A percentile compares a stretch with the other conserved stretches of the same genome.
Evolutionary conservation across 306 rosid genomes (phyloP).

Genomic region (Coriaria nepalensis): DNA sequence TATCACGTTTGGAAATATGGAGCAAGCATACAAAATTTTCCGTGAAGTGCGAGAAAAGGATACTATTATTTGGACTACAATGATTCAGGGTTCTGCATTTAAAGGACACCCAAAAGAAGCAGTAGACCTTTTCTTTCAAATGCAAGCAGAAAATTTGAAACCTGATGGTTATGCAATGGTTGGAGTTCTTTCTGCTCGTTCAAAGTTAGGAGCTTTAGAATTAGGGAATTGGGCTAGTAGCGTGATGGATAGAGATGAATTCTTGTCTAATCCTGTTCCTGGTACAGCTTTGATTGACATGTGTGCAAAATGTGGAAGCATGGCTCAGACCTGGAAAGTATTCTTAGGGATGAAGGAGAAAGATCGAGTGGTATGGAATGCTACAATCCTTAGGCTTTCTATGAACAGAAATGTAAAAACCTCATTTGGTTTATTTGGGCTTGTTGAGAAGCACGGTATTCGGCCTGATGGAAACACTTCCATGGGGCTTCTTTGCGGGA

Average conservation of each 20-base stretch:
- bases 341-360: slow-evolving; percentile 40
- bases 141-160: slow-evolving; percentile 37
- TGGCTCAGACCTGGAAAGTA: slow-evolving; percentile 39
- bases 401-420: slow-evolving; percentile 50
- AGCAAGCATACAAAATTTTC: slow-evolving; percentile 30
- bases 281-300: slow-evolving; percentile 68
- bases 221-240: slow-evolving; percentile 46
- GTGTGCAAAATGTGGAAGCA: slow-evolving; percentile 61
- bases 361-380: slow-evolving; percentile 53
- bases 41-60: slow-evolving; percentile 49
- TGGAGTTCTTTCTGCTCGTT: slow-evolving; percentile 57
- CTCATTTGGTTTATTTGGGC: slow-evolving; percentile 49
- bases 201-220: slow-evolving; percentile 49
- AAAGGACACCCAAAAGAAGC: slow-evolving; percentile 53
- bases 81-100: slow-evolving; percentile 56
- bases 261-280: slow-evolving; percentile 37
- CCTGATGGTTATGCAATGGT: slow-evolving; percentile 63
- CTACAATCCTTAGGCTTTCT: slow-evolving; percentile 51
- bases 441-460: slow-evolving; percentile 44
- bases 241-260: slow-evolving; percentile 36
- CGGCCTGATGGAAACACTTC: slow-evolving; percentile 52
- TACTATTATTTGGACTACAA: slow-evolving; percentile 53
- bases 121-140: slow-evolving; percentile 41
- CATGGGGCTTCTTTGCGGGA: slow-evolving; percentile 55
- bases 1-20: slow-evolving; percentile 48